Evolutionary conservation across 768 basidiomycete species (phyloP).

Genomic region (Lactarius sp.): DNA sequence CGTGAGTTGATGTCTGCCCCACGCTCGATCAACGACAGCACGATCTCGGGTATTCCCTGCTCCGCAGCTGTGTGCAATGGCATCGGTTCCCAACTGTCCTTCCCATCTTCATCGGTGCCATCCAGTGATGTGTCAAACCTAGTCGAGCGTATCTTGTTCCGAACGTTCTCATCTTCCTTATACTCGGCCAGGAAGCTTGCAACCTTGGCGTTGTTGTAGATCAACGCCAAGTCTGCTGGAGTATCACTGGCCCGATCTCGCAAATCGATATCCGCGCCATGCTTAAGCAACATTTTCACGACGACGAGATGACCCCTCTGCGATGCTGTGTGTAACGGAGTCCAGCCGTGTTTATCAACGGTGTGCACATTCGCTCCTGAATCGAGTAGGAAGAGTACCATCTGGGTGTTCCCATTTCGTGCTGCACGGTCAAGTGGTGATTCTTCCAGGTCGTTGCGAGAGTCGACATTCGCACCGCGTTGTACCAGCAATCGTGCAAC

Average conservation of each 20-base stretch:
- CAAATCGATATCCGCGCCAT: background rate
- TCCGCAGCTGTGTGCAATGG: background rate
- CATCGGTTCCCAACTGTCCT: too few relatives aligned
- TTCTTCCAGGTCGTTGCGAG: too few relatives aligned
- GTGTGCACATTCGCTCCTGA: conserved; percentile 4
- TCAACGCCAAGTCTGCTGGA: background rate
- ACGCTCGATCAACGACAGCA: background rate
- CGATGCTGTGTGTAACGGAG: conserved; percentile 10
- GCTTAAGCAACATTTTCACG: background rate
- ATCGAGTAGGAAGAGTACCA: conserved; percentile 8
- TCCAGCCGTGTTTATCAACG: background rate
- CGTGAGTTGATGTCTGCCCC: background rate
- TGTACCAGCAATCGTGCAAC: too few relatives aligned
- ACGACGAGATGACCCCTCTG: background rate
- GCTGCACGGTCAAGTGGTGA: too few relatives aligned
- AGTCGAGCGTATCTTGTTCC: background rate
- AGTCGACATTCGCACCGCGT: too few relatives aligned
- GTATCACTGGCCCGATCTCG: background rate
- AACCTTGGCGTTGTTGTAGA: background rate
- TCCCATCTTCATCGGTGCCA: background rate
- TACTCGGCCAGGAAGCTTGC: background rate
- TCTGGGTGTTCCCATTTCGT: too few relatives aligned
- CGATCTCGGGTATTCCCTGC: background rate
- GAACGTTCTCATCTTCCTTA: background rate
- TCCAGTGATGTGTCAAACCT: background rate